Base-by-base conservation (phyloP, 331 rosid genomes). In the Acacia concinna region DNA sequence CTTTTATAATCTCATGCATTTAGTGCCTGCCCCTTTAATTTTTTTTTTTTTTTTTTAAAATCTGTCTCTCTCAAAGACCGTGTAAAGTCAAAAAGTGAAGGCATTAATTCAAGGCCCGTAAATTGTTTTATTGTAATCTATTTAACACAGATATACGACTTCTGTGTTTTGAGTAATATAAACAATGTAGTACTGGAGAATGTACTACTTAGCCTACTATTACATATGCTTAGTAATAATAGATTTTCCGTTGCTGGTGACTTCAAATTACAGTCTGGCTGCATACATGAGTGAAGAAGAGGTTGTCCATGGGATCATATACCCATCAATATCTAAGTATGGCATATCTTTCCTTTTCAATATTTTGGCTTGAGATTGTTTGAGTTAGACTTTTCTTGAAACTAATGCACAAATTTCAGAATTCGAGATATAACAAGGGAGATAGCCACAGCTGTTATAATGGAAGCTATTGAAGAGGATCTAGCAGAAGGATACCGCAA, bases 281-380 rank as follows among this genome's bases (percentile, higher is more conserved):
- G 94, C 92, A 75, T 93, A 93, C 85, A 96, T 96, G 97, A 89
- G 89, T 52, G 99, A 96, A 49, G 99, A 96, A 75, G 97, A 93
- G 81, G 99, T 93, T 41, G 86, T 89, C 52, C 79, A 87, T 18
- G 99, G 99, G 79, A 52, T 88, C 77, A 90, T 96, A 84, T 96
- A 85, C 88, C 99, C 99, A 30, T 87, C 99, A 64, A 96, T 83
- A 86, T 91, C 99, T 32, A 93, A 97, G 99, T 93, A 79, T 57
- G 62, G 37, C 56, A 47, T 71, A 37, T 12, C 23, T 44, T 65
- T 74, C 51, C 62, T 66, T 79, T 56, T 63, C 54, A 20, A 21
- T 32, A 12, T 73, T 28, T 46, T 34, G 60, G 66, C 69, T 78
- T 59, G 68, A 57, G 64, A 81, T 70, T 27, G 66, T 69, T 72